A percentile compares a stretch with the other conserved stretches of the same genome.
Conservation (phyloP, 345 rosid species). For the Mercurialis annua region DNA sequence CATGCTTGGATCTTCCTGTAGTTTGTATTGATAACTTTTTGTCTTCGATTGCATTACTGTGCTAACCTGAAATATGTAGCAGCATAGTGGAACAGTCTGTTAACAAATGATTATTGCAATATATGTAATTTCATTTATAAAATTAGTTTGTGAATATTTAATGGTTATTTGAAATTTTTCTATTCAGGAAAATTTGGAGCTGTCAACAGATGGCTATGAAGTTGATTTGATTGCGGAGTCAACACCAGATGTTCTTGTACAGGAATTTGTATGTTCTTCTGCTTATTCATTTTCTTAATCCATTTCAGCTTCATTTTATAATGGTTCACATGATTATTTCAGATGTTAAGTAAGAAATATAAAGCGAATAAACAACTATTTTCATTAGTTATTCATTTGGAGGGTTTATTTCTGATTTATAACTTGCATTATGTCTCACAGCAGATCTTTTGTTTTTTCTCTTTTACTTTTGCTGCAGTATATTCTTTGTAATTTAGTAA, state of each 20-base stretch:
- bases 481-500: neutral
- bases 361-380: neutral
- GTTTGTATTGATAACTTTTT: neutral
- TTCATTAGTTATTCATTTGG: neutral
- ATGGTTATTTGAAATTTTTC: conserved; percentile 7
- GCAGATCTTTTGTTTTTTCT: too few relatives aligned
- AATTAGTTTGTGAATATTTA: conserved; percentile 4
- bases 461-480: neutral
- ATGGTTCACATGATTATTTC: neutral
- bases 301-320: neutral
- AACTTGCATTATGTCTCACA: neutral
- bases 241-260: conserved; percentile 84
- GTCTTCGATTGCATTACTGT: neutral
- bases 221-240: conserved; percentile 84
- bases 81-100: neutral
- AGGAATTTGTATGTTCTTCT: conserved; percentile 70
- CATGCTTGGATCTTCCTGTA: neutral
- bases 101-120: neutral
- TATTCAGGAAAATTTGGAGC: conserved; percentile 56
- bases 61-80: neutral
- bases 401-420: neutral
- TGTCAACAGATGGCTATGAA: conserved; percentile 67
- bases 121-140: neutral
- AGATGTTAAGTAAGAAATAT: neutral
- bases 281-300: conserved; percentile 5